Evolutionary conservation across 371 early-diverging fungal species (phyloP), one percentile per base, ranked within the genome.

Genomic region (Mucor plumbeus): DNA sequence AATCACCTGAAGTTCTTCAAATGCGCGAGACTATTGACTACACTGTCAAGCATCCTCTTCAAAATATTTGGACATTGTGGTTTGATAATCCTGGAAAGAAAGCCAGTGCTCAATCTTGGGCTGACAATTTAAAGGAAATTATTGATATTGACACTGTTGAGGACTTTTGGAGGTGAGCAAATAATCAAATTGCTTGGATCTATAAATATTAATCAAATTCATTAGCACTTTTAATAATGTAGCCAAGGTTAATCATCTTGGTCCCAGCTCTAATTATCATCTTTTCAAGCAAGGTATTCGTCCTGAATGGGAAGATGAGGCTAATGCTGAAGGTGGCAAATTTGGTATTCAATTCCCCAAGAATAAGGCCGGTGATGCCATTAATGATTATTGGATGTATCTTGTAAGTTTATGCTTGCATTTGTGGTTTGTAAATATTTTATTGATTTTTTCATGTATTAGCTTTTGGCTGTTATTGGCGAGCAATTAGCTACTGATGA

Each of bases 221-320:
- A 55, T n/a, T 14, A 94, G 93, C 17, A 89, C 95, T 11, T 90
- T 92, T 84, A 97, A 97, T 88, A 93, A 94, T 76, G 85, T 97
- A 54, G 84, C 89, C 68, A 90, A 90, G 66, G 86, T 94, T n/a
- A 86, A 88, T 55, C 92, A 94, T 53, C 81, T 97, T 68, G 81
- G 90, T 15, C 76, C 85, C 53, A 91, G 92, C 48, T 88, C 96
- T 56, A 97, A 98, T 85, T 95, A 97, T 76, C 97, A 99, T 72
- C 79, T 99, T 63, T 99, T 99, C 91, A 95, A 96, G 81, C 87
- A 93, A 66, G 98, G 97, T 36, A 88, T 99, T 67, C 89, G 91
- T 80, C 99, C 99, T n/a, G 93, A 93, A 91, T 99, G 99, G 99
- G 99, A 99, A 84, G 99, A 99, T 77, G 79, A 90, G n/a, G 90